Evolutionary conservation across 495 filamentous ascomycete species (phyloP), one percentile per base, ranked within the genome.

Genomic region (Cercophora samala): DNA sequence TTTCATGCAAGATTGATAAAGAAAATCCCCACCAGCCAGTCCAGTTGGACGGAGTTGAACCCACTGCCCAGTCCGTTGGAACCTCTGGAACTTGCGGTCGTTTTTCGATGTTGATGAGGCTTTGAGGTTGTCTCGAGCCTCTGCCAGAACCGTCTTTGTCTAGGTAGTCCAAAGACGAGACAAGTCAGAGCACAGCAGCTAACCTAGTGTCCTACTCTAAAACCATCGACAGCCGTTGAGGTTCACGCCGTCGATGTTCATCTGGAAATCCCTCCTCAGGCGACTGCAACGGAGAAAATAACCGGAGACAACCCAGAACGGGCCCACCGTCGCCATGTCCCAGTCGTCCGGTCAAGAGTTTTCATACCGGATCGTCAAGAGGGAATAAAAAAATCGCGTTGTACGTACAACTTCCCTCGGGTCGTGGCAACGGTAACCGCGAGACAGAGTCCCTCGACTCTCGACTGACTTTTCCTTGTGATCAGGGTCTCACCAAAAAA

Each of bases 1-100:
- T 32, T 59, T 60, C 24, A 60, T 66, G 61, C 64, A 51, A 64
- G 61, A 64, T 66, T 60, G 68, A 69, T 66, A 66, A 69, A 64
- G 26, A 65, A 23, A 23, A 19, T 29, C 58, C 58, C 67, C 62
- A 68, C 63, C 37, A 58, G 26, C 9, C 9, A 52, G 29, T 17
- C 24, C 29, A 67, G 22, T 56, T 19, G 21, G 53, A 56, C n/a
- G n/a, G 53, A 23, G 22, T 56, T 56, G 53, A 56, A 56, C 53
- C 53, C 53, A 21, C 53, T 21, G n/a, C 53, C 53, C n/a, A 56
- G 53, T 19, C 19, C 53, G 19, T 21, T 11, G 53, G 6, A n/a
- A n/a, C n/a, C 53, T 15, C 22, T 56, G 19, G 22, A 56, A 18
- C 53, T 56, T 56, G 53, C 22, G 9, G 53, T 56, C 53, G n/a